Evolutionary conservation across 1,139 yeast species (phyloP), one percentile per base, ranked within the genome.

Genomic region (Yamadazyma sp.): DNA sequence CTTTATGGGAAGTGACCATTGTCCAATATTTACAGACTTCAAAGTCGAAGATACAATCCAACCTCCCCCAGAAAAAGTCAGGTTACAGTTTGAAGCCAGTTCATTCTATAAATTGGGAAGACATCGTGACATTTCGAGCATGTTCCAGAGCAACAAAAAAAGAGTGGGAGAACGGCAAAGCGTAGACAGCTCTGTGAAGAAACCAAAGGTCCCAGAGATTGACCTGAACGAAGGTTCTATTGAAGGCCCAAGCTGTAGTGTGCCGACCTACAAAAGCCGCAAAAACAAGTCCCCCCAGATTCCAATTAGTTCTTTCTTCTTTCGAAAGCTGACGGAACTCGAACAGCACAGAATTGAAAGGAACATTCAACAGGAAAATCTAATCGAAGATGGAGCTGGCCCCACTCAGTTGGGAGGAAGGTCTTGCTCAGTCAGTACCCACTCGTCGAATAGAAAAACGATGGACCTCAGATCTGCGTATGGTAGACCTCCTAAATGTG

Each of bases 1-100:
- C 27, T 54, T 91, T 0, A 66, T 76, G 58, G 98, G 98, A 0
- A 88, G 96, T 0, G 98, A 92, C 58, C 98, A 92, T 61, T 92
- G 98, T 59, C 98, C 98, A 0, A 79, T 88, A 0, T 88, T 62
- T 54, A 75, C 91, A 0, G 97, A 89, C 56, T 58, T 87, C 28
- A 41, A 33, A 23, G 28, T 32, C n/a, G 17, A 17, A 11, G 15
- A 10, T 4, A 12, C 10, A 8, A 11, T 24, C 12, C 24, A 35
- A 4, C 20, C 9, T 11, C 5, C 10, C 8, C 15, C 4, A 2
- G 29, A 22, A 9, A 23, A 12, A 6, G 16, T 9, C 11, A 54
- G 45, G 35, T 69, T 79, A 14, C 57, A 58, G 34, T 74, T 84
- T 48, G 92, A 84, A 51, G 86, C 89, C 0, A 73, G 66, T 41